These are phyloP conservation scores for Noccaea caerulescens DNA, from an alignment of 345 rosid species.

Conservation along the genomic window DNA sequence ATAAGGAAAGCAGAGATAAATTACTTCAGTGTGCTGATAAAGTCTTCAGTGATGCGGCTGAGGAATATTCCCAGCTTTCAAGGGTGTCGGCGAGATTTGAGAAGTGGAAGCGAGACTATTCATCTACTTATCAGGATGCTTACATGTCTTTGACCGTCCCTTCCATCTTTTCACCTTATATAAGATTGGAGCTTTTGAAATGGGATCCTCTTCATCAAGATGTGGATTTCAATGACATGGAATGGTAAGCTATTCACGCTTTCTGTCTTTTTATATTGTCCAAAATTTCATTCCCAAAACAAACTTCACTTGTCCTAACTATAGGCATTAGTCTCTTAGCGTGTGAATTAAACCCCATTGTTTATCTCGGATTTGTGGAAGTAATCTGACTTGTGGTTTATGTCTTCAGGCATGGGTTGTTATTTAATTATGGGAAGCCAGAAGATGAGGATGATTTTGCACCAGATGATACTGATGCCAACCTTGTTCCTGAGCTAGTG, in stretches of 20 bases:
- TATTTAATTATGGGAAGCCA: slow-evolving; percentile 78
- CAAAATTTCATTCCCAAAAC: slow-evolving; percentile 13
- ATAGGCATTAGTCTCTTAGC: slow-evolving; percentile 8
- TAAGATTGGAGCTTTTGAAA: slow-evolving; percentile 85
- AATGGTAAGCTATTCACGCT: slow-evolving; percentile 59
- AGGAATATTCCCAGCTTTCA: slow-evolving; percentile 87
- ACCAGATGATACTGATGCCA: slow-evolving; percentile 79
- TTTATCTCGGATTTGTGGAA: slow-evolving; percentile 19
- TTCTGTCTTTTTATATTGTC: slow-evolving; percentile 13
- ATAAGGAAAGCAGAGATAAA: slow-evolving; percentile 64
- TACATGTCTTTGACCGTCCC: slow-evolving; percentile 87
- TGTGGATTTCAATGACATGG: slow-evolving; percentile 75
- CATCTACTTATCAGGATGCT: slow-evolving; percentile 79
- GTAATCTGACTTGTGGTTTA: slow-evolving; percentile 28
- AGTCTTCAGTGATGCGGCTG: slow-evolving; percentile 86
- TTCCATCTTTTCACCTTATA: slow-evolving; percentile 90
- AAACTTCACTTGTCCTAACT: neutral
- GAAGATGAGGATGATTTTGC: slow-evolving; percentile 66
- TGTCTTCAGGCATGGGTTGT: slow-evolving; percentile 75
- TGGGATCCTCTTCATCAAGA: slow-evolving; percentile 93
- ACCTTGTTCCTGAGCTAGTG: slow-evolving; percentile 85
- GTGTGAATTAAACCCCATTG: neutral
- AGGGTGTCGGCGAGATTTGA: slow-evolving; percentile 80
- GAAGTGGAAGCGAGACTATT: slow-evolving; percentile 82
- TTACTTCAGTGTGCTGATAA: slow-evolving; percentile 78